Conservation (phyloP, 306 rosid genomes). For the Macrotyloma uniflorum region DNA sequence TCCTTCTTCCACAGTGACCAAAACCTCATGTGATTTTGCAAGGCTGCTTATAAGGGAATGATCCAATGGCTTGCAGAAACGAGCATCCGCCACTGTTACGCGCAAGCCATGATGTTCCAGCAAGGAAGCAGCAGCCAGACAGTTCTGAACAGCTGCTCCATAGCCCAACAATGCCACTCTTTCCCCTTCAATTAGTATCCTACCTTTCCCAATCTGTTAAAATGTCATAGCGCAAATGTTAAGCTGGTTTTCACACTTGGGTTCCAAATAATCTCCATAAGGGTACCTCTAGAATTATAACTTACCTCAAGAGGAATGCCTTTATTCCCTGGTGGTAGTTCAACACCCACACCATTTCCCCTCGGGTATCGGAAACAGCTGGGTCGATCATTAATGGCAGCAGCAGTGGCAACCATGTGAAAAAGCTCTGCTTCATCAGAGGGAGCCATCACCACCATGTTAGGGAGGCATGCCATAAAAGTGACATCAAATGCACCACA, state of each 20-base stretch:
- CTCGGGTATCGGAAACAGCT: conserved; percentile 91
- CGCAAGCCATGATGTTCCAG: conserved; percentile 56
- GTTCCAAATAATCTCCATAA: not conserved
- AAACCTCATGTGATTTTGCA: conserved; percentile 70
- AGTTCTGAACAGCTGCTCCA: conserved; percentile 78
- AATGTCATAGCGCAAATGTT: no score
- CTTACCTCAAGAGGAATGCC: conserved; percentile 67
- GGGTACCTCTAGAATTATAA: not conserved
- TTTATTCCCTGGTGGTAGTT: conserved; percentile 72
- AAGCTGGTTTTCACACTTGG: no score
- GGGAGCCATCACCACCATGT: conserved; percentile 99
- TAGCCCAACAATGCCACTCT: conserved; percentile 90
- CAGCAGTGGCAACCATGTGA: conserved; percentile 96
- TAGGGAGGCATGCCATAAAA: conserved; percentile 94
- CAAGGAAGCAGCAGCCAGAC: conserved; percentile 67
- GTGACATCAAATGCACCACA: conserved; percentile 89
- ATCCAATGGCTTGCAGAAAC: conserved; percentile 94
- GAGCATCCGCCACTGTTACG: conserved; percentile 52
- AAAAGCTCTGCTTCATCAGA: conserved; percentile 86
- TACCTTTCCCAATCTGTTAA: conserved; percentile 75
- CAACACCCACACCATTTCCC: conserved; percentile 81
- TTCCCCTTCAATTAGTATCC: conserved; percentile 81
- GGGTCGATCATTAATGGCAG: conserved; percentile 83
- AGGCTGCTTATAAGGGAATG: conserved; percentile 70
- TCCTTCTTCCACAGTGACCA: conserved; percentile 93